phyloP scores from a whole-genome alignment of 192 early-diverging fungal genomes.

The Gorgonomyces haynaldii region DNA sequence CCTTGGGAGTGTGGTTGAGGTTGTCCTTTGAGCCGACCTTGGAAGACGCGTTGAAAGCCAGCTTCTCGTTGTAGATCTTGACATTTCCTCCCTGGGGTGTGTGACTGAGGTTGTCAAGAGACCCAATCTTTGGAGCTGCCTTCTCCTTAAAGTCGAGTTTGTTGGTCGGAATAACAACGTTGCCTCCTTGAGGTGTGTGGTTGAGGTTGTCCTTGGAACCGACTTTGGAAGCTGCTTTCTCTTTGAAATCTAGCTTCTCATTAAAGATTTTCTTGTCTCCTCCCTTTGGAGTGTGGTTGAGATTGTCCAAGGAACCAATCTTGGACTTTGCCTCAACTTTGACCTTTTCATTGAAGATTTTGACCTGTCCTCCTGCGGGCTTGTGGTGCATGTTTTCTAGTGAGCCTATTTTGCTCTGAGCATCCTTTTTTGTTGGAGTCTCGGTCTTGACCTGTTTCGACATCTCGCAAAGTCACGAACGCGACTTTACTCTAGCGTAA shows the following conservation, averaged over 20 bases:
- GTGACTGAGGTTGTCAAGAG: slow-evolving; percentile 1
- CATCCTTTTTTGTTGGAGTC: too few relatives aligned
- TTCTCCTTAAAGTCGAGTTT: neutral
- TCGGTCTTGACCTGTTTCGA: too few relatives aligned
- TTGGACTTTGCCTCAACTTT: slow-evolving; percentile 24
- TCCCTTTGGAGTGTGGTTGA: slow-evolving; percentile 32
- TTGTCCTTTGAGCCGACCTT: neutral
- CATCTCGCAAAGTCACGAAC: too few relatives aligned
- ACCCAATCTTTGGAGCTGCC: neutral
- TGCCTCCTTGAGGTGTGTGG: neutral
- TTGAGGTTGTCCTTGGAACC: neutral
- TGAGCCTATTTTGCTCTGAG: slow-evolving; percentile 7
- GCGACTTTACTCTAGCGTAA: too few relatives aligned
- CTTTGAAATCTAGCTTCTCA: slow-evolving; percentile 8
- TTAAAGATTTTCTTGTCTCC: slow-evolving; percentile 19
- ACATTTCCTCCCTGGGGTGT: slow-evolving; percentile 9
- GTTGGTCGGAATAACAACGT: neutral
- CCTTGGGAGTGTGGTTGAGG: neutral
- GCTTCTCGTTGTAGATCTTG: slow-evolving; percentile 2
- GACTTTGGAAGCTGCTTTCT: slow-evolving; percentile 4
- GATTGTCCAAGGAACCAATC: slow-evolving; percentile 31
- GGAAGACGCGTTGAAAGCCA: slow-evolving; percentile 1
- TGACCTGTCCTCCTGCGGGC: neutral
- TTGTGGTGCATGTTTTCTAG: neutral
- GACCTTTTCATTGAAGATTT: slow-evolving; percentile 10